phyloP scores from a whole-genome alignment of 2,329 filamentous ascomycete genomes.

The Lecanicillium sp. region DNA sequence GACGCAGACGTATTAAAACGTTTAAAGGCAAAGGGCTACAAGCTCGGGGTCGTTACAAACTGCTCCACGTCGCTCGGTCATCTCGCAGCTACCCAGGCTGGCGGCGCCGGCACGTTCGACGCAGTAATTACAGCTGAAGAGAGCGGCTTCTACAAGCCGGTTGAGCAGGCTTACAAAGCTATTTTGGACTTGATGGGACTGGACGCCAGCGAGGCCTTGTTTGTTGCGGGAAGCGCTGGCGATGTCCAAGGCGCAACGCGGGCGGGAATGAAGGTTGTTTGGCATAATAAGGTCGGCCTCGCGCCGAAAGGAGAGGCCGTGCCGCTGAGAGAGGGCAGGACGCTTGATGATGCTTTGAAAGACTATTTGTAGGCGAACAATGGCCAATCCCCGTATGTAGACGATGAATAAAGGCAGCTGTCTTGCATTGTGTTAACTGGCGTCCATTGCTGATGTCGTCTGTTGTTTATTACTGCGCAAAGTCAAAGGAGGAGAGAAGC shows the following conservation, averaged over 20 bases:
- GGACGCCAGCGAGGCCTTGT: constrained; percentile 19
- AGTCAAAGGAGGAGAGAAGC: too few relatives aligned
- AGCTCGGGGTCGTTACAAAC: constrained; percentile 29
- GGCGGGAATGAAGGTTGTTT: constrained; percentile 30
- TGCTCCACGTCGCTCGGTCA: constrained; percentile 25
- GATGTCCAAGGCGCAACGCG: constrained; percentile 29
- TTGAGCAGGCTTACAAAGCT: constrained; percentile 21
- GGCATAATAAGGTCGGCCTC: constrained; percentile 27
- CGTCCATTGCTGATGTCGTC: too few relatives aligned
- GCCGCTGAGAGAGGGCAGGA: constrained; percentile 15
- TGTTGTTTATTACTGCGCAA: too few relatives aligned
- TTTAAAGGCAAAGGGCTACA: constrained; percentile 19
- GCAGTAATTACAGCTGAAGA: constrained; percentile 29
- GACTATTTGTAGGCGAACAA: constrained; percentile 6
- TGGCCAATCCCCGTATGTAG: too few relatives aligned
- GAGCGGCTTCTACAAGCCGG: constrained; percentile 31
- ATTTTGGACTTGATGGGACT: constrained; percentile 21
- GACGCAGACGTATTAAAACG: constrained; percentile 10
- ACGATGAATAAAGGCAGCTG: too few relatives aligned
- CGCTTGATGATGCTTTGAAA: constrained; percentile 14
- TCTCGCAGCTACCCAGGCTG: constrained; percentile 10
- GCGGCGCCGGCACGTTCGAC: constrained; percentile 19
- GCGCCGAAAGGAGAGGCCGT: constrained; percentile 16
- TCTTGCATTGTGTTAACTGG: too few relatives aligned
- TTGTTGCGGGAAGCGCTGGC: constrained; percentile 30